phyloP scores from a whole-genome alignment of 768 basidiomycete genomes.

The Collybia sp. region DNA sequence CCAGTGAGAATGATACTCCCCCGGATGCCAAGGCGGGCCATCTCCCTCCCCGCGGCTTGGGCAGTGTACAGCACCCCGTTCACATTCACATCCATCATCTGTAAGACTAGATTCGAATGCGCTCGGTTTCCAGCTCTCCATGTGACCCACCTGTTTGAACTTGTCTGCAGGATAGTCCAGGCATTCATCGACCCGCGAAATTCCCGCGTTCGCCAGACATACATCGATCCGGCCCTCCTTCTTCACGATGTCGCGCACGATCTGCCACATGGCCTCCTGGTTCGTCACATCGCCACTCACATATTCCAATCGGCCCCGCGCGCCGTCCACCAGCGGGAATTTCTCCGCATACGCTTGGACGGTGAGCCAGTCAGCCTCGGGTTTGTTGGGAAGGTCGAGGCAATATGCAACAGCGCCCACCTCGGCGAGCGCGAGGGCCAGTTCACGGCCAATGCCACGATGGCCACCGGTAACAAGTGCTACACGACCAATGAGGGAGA shows the following conservation, averaged over 20 bases:
- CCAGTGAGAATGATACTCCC: constrained; percentile 60
- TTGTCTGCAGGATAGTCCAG: constrained; percentile 52
- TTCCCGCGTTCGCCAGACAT: constrained; percentile 65
- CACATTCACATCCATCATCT: constrained; percentile 61
- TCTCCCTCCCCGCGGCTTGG: constrained; percentile 55
- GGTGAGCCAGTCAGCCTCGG: constrained; percentile 44
- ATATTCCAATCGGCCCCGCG: constrained; percentile 37
- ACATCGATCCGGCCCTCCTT: constrained; percentile 61
- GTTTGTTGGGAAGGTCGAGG: constrained; percentile 48
- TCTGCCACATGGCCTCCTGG: constrained; percentile 42
- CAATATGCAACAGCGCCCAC: constrained; percentile 43
- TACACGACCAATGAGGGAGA: constrained; percentile 40
- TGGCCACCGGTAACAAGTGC: constrained; percentile 50
- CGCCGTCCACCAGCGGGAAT: constrained; percentile 17
- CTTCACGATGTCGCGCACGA: constrained; percentile 46
- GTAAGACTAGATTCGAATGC: not conserved
- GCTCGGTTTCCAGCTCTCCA: not conserved
- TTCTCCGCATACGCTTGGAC: constrained; percentile 39
- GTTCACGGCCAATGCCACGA: constrained; percentile 54
- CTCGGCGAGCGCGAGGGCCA: constrained; percentile 20
- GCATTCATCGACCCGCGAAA: constrained; percentile 44
- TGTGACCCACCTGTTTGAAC: constrained; percentile 45
- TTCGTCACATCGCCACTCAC: constrained; percentile 52
- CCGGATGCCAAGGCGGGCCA: constrained; percentile 39
- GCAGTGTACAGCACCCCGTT: constrained; percentile 56